Conservation (phyloP, 768 basidiomycete genomes). For the Pisolithus sp. region DNA sequence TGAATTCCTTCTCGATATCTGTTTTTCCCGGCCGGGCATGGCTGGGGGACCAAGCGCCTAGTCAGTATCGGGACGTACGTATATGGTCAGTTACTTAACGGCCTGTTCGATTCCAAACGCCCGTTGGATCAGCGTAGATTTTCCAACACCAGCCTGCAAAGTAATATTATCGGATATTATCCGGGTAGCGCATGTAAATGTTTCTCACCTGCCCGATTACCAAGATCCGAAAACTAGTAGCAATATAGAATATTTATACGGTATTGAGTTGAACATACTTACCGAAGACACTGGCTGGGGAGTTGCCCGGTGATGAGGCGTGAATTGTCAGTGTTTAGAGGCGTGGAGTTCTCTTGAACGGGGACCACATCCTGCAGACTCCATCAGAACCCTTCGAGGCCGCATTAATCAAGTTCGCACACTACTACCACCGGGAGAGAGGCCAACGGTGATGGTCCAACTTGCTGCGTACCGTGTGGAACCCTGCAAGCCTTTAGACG, state of each 20-base stretch:
- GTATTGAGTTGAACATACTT: background rate
- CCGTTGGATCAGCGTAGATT: background rate
- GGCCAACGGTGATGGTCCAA: too few species aligned
- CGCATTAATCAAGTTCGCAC: too few species aligned
- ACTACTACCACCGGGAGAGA: too few species aligned
- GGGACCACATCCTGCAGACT: too few species aligned
- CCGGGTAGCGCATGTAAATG: too few species aligned
- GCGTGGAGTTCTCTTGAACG: too few species aligned
- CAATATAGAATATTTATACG: background rate
- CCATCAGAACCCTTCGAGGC: too few species aligned
- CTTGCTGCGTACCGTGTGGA: too few species aligned
- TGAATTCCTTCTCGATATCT: conserved; percentile 7
- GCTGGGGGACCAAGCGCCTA: background rate
- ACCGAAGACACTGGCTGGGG: background rate
- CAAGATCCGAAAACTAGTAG: conserved; percentile 4
- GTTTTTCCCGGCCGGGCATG: conserved; percentile 3
- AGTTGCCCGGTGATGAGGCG: background rate
- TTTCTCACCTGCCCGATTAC: conserved; percentile 1
- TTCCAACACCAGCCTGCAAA: conserved; percentile 2
- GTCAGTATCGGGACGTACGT: background rate
- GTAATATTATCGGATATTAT: background rate
- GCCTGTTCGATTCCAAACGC: too few species aligned
- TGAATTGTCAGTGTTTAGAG: background rate
- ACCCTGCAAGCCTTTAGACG: too few species aligned
- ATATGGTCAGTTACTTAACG: background rate